These are phyloP conservation scores for Carex parvula DNA, from an alignment of 176 grass and related monocot species.

Conservation along the genomic window DNA sequence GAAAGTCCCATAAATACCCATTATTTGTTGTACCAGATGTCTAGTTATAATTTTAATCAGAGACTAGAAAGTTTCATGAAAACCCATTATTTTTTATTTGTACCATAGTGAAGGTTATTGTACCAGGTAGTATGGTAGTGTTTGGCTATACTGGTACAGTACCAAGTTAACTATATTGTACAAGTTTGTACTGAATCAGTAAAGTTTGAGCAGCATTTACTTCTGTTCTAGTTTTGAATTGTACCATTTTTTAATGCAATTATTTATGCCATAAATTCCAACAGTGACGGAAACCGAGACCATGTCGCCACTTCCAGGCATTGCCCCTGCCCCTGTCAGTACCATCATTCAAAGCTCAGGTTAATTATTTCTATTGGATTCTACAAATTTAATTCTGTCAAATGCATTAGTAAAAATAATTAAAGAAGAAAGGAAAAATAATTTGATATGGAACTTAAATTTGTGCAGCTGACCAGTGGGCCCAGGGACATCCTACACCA, in stretches of 20 bases:
- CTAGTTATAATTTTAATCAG: not conserved
- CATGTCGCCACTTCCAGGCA: not conserved
- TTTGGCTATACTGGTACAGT: not conserved
- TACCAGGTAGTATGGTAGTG: not conserved
- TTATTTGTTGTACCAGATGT: not conserved
- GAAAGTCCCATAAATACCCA: too few relatives aligned
- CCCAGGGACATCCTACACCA: not conserved
- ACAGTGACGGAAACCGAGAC: constrained; percentile 13
- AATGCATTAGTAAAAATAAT: not conserved
- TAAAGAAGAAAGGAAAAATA: not conserved
- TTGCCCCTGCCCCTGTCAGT: not conserved
- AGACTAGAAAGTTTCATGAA: not conserved
- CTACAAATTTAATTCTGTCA: not conserved
- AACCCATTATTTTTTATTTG: not conserved
- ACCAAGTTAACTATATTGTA: not conserved
- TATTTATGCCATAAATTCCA: not conserved
- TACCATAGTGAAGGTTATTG: not conserved
- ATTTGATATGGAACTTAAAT: not conserved
- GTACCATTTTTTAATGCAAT: not conserved
- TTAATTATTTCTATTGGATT: not conserved
- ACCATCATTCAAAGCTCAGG: not conserved
- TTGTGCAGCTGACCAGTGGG: not conserved
- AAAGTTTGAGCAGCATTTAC: not conserved
- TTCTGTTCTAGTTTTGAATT: not conserved
- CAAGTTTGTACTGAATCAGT: not conserved